These are phyloP conservation scores for Fusarium subtropicale DNA, from an alignment of 2,329 filamentous ascomycete genomes.

Conservation along the genomic window DNA sequence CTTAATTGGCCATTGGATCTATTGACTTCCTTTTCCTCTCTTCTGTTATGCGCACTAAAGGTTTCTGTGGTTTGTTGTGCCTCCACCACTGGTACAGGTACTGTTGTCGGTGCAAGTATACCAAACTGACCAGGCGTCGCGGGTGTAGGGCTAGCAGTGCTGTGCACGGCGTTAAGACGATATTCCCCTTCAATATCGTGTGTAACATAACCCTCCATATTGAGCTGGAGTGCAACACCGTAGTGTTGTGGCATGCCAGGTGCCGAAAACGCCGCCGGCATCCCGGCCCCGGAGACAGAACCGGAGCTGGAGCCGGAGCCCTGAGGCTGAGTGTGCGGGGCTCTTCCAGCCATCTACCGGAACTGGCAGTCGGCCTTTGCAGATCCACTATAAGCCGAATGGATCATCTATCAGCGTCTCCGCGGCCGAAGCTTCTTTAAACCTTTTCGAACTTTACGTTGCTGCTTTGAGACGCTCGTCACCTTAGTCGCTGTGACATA, in stretches of 20 bases:
- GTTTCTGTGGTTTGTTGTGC: slow-evolving; percentile 10
- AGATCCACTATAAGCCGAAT: not conserved
- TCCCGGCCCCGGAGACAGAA: slow-evolving; percentile 11
- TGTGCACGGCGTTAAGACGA: slow-evolving; percentile 19
- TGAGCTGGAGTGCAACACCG: slow-evolving; percentile 30
- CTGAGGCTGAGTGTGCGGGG: slow-evolving; percentile 24
- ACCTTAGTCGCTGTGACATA: not conserved
- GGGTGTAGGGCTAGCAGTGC: not conserved
- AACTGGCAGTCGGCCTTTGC: not conserved
- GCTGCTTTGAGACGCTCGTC: slow-evolving; percentile 41
- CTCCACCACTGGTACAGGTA: slow-evolving; percentile 26
- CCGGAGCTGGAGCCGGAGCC: slow-evolving; percentile 13
- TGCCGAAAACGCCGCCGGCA: slow-evolving; percentile 23
- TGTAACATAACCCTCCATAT: slow-evolving; percentile 31
- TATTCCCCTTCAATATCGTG: slow-evolving; percentile 37
- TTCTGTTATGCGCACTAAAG: slow-evolving; percentile 6
- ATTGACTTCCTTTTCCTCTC: slow-evolving; percentile 5
- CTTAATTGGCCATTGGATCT: slow-evolving; percentile 64
- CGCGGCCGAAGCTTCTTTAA: not conserved
- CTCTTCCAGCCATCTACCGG: slow-evolving; percentile 27
- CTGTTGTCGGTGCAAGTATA: slow-evolving; percentile 54
- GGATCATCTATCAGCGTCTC: not conserved
- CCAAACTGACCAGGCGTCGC: slow-evolving; percentile 57
- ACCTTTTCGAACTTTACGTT: slow-evolving; percentile 22
- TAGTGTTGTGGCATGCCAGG: slow-evolving; percentile 26